These are phyloP conservation scores for Solanum hybrid DNA, from an alignment of 305 asterid genomes.

Conservation along the genomic window DNA sequence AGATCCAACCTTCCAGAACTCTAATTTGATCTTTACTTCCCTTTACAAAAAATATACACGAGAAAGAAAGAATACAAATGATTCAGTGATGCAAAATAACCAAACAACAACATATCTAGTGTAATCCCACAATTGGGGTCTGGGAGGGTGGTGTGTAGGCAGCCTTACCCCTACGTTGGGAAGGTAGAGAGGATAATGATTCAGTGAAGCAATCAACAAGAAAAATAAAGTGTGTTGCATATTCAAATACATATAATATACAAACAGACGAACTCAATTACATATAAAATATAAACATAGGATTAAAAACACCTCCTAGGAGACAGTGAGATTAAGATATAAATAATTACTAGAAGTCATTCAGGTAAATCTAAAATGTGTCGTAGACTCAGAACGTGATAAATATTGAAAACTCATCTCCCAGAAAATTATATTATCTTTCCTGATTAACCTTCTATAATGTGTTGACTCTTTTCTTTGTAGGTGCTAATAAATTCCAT, in stretches of 20 bases:
- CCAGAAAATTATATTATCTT: background rate
- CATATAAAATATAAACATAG: background rate
- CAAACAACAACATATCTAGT: background rate
- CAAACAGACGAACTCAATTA: background rate
- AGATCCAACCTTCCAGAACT: constrained; percentile 11
- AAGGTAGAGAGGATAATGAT: background rate
- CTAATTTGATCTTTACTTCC: constrained; percentile 43
- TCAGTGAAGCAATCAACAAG: background rate
- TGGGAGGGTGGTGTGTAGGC: background rate
- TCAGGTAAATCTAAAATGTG: background rate
- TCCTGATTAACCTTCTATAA: background rate
- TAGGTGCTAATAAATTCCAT: background rate
- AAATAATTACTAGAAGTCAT: background rate
- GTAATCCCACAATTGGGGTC: background rate
- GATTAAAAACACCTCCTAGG: background rate
- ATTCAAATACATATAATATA: background rate
- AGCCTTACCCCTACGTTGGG: background rate
- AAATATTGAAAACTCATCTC: background rate
- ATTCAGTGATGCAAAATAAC: background rate
- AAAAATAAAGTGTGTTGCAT: background rate
- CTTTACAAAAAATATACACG: constrained; percentile 22
- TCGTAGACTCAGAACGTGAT: background rate
- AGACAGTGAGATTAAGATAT: background rate
- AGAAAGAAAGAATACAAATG: background rate
- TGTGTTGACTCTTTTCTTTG: background rate